These are phyloP conservation scores for Neurospora sp. DNA, from an alignment of 495 filamentous ascomycete genomes.

Conservation along the genomic window DNA sequence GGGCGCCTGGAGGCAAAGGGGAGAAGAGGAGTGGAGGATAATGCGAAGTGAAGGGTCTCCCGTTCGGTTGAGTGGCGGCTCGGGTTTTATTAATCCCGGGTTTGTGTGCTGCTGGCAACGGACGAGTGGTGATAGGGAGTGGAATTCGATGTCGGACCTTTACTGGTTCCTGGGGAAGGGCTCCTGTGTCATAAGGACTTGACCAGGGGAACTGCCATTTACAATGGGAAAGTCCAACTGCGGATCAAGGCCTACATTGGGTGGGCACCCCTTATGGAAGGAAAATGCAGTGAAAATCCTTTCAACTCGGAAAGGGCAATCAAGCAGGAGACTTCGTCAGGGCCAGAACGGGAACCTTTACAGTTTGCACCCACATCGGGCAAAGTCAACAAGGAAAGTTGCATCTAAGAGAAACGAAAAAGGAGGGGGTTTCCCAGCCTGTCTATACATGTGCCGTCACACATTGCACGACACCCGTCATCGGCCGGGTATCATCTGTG, in stretches of 20 bases:
- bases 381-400: background rate
- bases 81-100: background rate
- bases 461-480: constrained; percentile 21
- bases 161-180: background rate
- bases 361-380: background rate
- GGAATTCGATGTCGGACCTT: background rate
- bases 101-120: background rate
- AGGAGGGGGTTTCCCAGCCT: background rate
- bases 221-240: background rate
- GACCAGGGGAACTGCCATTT: background rate
- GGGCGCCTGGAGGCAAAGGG: background rate
- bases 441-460: constrained; percentile 9
- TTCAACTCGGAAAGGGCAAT: background rate
- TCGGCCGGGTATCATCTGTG: constrained; percentile 9
- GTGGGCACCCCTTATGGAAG: background rate
- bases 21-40: background rate
- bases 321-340: background rate
- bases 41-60: background rate
- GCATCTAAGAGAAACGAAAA: background rate
- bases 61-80: background rate
- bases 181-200: background rate
- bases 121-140: background rate
- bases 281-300: background rate
- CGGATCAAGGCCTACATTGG: background rate
- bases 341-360: background rate